A percentile compares a stretch with the other conserved stretches of the same genome.
phyloP scores from a whole-genome alignment of 148 eudicot species.

The Rhododendron kiyosumense region DNA sequence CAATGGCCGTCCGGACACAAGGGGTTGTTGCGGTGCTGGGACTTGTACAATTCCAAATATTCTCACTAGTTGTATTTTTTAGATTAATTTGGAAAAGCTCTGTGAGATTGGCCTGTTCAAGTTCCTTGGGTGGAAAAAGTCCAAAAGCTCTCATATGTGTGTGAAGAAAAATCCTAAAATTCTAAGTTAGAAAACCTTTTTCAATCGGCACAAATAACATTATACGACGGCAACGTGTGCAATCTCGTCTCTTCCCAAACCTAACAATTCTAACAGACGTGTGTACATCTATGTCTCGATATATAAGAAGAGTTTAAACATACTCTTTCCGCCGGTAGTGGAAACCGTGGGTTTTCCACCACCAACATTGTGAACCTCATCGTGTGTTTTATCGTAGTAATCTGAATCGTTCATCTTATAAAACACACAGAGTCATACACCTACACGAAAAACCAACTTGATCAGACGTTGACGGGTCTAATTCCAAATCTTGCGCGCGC shows the following conservation, averaged over 20 bases:
- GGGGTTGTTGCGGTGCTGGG: neutral
- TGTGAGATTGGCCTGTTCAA: neutral
- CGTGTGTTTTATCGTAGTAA: no score
- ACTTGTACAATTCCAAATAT: neutral
- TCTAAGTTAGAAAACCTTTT: neutral
- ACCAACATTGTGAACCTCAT: no score
- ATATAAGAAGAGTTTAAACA: neutral
- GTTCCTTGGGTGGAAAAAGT: neutral
- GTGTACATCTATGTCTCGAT: neutral
- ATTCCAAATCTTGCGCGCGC: neutral
- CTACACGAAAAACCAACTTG: no score
- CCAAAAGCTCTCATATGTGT: neutral
- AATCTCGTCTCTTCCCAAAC: neutral
- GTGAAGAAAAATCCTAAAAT: neutral
- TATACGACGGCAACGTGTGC: neutral
- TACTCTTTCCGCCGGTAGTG: neutral
- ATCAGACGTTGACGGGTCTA: no score
- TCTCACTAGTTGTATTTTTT: no score
- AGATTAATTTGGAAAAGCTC: neutral
- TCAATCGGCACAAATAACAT: neutral
- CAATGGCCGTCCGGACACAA: neutral
- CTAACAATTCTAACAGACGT: neutral
- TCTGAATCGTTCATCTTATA: neutral
- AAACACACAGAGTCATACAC: no score
- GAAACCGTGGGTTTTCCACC: neutral